A percentile compares a stretch with the other conserved stretches of the same genome.
phyloP scores from a whole-genome alignment of 805 yeast genomes.

The Ogataea trehalophila region DNA sequence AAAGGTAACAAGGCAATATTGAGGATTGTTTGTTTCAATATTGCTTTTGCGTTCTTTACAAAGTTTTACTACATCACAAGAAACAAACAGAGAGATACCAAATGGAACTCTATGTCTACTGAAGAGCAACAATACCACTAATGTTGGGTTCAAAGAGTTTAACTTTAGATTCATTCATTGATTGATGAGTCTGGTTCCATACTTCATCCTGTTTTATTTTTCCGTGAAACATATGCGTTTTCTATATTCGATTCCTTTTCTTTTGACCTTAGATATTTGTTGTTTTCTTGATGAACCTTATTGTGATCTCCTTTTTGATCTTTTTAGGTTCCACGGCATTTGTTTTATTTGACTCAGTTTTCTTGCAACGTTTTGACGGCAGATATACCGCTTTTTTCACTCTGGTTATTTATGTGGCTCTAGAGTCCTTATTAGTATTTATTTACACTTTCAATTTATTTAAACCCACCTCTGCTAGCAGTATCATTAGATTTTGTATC shows the following conservation, averaged over 20 bases:
- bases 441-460: too few relatives aligned
- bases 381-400: too few relatives aligned
- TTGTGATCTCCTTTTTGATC: not conserved
- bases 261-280: not conserved
- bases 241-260: too few relatives aligned
- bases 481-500: too few relatives aligned
- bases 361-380: too few relatives aligned
- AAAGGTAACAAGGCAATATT: constrained; percentile 28
- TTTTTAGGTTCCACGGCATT: not conserved
- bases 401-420: too few relatives aligned
- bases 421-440: too few relatives aligned
- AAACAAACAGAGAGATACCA: constrained; percentile 30
- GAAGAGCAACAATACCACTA: constrained; percentile 46
- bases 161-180: constrained; percentile 33
- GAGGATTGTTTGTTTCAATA: constrained; percentile 17
- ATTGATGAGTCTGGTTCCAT: not conserved
- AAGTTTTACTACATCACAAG: constrained; percentile 24
- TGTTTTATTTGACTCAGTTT: too few relatives aligned
- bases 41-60: constrained; percentile 21
- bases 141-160: constrained; percentile 51
- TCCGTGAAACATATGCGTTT: too few relatives aligned
- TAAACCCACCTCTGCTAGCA: too few relatives aligned
- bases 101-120: constrained; percentile 42
- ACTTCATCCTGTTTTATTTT: too few relatives aligned
- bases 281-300: not conserved